Base-by-base conservation (phyloP, 2,329 filamentous ascomycete species). In the Cladosporium sp. region DNA sequence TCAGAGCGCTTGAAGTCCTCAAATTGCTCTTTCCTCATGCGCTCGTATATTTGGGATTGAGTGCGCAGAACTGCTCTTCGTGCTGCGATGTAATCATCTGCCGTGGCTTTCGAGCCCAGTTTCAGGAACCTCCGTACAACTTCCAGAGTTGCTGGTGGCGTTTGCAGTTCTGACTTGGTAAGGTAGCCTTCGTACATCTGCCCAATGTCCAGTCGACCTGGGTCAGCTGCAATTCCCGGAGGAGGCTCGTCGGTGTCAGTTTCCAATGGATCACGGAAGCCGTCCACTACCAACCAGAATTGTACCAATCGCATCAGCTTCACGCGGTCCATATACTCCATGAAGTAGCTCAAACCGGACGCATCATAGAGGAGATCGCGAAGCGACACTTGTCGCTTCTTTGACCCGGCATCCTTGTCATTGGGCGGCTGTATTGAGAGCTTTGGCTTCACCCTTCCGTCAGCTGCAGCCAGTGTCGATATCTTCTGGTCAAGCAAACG, bases 271-370 rank as follows among this genome's bases (percentile, higher is more conserved):
- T 95, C 96, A 42, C 95, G 88, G 66, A 97, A 91, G 0, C 94
- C 93, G 75, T 99, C 94, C 5, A 97, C 94, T 3, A 97, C 94
- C 40, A 99, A 87, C 92, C 93, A 99, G 73, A 97, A 99, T 69
- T 99, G 94, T 5, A 99, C 92, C 49, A 97, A 78, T 14, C 89
- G 84, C 88, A 97, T 93, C 25, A 93, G 80, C 15, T 84, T 82
- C 70, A 92, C 89, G 42, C 94, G 87, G 72, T 99, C 94, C 94
- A 99, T 99, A 69, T 92, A 97, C 72, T 99, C 94, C 94, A 99
- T 99, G 76, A 99, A 97, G 72, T 96, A 99, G 2, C 94, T 97
- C 8, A 99, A 80, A 0, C 91, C 93, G 1, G 93, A 89, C 2
- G 94, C 85, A 73, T 95, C 92, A 65, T 92, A 88, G 59, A 99